Base-by-base conservation (phyloP, 805 yeast species). In the Saturnispora mendoncae region DNA sequence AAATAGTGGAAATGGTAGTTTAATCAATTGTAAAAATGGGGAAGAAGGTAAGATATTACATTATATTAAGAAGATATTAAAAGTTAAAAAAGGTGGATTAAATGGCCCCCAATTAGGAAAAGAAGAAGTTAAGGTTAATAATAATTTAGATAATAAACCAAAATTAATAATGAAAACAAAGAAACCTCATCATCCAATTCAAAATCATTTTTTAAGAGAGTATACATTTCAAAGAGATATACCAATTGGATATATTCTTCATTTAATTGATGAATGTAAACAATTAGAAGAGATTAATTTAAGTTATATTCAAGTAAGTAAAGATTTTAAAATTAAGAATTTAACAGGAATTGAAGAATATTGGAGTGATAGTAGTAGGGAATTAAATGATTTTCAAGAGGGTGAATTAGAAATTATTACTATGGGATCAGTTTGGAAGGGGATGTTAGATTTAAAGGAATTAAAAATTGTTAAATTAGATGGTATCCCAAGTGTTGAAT, bases 231-330 rank as follows among this genome's bases (percentile, higher is more conserved):
- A 80, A n/a, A 76, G 72, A 49, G 96, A 86, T 56, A 55, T 86
- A 6, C 96, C 96, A 1, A 62, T 80, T 23, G 96, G 95, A 0
- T 75, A 76, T 47, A 52, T 87, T 8, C 54, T 86, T 12, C 94
- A 84, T 55, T 52, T 85, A 28, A 53, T 86, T 29, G 70, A 69
- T n/a, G 62, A 74, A 26, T 87, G 95, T 54, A 76, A 76, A 12
- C 79, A 81, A 49, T 51, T 86, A 28, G 60, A 55, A 13, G 51
- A 61, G 3, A 50, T 86, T 19, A 69, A 86, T 51, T 57, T 86
- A n/a, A 76, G 76, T 4, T 70, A 71, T 36, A 50, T 85, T 6
- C 71, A 82, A 1, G 61, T 84, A 8, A 79, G 84, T 5, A 63
- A 67, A 13, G 96, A 86, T 60, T 85, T 80, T 53, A 69, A 72